Evolutionary conservation across 352 stramenopile species (phyloP), one percentile per base, ranked within the genome.

Genomic region (Hyaloperonospora arabidopsidis): DNA sequence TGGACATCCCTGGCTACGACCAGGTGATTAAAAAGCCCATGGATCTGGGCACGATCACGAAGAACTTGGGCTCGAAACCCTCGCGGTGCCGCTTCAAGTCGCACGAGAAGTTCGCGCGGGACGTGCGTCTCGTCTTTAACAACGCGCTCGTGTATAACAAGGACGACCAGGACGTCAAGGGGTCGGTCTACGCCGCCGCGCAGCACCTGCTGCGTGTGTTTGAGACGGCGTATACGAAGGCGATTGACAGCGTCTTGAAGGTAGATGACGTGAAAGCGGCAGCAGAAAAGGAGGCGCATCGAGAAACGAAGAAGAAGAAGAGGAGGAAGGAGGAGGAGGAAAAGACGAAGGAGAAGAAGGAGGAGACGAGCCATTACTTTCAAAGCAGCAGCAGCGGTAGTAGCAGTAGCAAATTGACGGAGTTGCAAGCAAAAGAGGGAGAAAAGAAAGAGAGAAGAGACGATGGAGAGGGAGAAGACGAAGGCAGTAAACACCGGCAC

Each of bases 41-140:
- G 83, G 83, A 90, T 57, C 58, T 93, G 22, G 78, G 76, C 38
- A 87, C 80, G 0, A 74, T 93, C 19, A 76, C 77, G 58, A 82
- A 86, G 63, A 77, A 90, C 43, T 38, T 93, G 5, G 83, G 83
- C 46, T 58, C 59, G 34, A 91, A 90, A 52, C 81, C 79, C 11
- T 93, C 83, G 54, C 78, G 83, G 48, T 93, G 83, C 47, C 81
- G 83, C 56, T 93, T 92, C 62, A 87, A 87, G 44, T 84, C 73
- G 45, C 78, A 87, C 68, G 83, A 91, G 13, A 86, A 86, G 49
- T 93, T 93, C 53, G 82, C 81, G 22, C 64, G 75, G 23, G 83
- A 91, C 57, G 83, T 93, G 43, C 79, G 83, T 12, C 66, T 91
- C 2, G 83, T 93, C 14, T 93, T 93, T 63, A 65, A 88, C 23